A percentile compares a stretch with the other conserved stretches of the same genome.
phyloP scores from a whole-genome alignment of 1,139 yeast species.

The Zygoascus sp. region DNA sequence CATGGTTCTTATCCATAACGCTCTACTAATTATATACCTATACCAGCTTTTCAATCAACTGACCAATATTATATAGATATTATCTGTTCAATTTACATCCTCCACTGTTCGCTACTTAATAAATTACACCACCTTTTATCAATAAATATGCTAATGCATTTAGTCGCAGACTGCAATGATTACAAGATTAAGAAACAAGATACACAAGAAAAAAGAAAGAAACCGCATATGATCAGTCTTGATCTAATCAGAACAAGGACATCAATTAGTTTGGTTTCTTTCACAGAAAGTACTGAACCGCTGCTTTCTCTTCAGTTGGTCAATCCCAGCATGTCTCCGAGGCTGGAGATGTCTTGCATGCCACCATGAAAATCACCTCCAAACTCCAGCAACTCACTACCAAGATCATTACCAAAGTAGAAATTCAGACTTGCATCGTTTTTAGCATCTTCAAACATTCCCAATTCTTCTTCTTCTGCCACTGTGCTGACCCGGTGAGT shows the following conservation, averaged over 20 bases:
- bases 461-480: slow-evolving; percentile 5
- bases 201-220: not conserved
- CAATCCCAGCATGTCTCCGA: slow-evolving; percentile 58
- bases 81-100: too few species aligned
- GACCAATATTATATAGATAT: too few species aligned
- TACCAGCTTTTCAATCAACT: too few species aligned
- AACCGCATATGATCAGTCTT: too few species aligned
- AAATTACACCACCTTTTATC: too few species aligned
- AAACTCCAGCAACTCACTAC: not conserved
- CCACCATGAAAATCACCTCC: slow-evolving; percentile 26
- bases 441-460: slow-evolving; percentile 1
- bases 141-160: not conserved
- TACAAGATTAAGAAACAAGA: slow-evolving; percentile 1
- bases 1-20: too few species aligned
- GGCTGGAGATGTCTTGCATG: slow-evolving; percentile 54
- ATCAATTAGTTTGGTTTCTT: too few species aligned
- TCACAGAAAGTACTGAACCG: too few species aligned
- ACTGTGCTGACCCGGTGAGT: slow-evolving; percentile 1
- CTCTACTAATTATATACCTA: too few species aligned
- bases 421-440: slow-evolving; percentile 3
- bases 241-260: not conserved
- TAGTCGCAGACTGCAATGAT: not conserved
- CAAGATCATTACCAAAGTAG: slow-evolving; percentile 3
- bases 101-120: too few species aligned
- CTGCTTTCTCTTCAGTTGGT: slow-evolving; percentile 2